phyloP scores from a whole-genome alignment of 1,284 basidiomycete genomes.

The Boletellus deceptivus region DNA sequence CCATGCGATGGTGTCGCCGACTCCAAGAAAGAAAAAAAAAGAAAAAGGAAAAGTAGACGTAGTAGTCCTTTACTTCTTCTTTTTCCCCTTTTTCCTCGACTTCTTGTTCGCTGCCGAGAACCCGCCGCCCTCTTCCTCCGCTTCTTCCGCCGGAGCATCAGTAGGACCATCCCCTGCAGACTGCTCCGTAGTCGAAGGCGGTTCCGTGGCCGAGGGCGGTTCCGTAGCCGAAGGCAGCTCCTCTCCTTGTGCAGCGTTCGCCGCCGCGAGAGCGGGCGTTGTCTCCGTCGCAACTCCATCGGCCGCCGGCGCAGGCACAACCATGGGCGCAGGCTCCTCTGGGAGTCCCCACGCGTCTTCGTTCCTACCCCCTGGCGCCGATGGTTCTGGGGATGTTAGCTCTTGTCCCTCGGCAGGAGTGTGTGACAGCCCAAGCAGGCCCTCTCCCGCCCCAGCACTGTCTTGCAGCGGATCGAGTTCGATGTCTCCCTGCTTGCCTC shows the following conservation, averaged over 20 bases:
- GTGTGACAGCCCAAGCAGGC: too few relatives aligned
- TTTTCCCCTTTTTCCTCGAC: conserved; percentile 9
- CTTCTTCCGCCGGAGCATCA: conserved; percentile 20
- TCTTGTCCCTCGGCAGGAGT: background rate
- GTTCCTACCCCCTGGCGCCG: background rate
- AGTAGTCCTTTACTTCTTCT: conserved; percentile 21
- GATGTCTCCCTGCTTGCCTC: background rate
- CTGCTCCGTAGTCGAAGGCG: conserved; percentile 4
- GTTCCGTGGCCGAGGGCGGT: conserved; percentile 5
- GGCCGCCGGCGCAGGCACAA: background rate
- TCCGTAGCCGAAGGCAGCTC: conserved; percentile 11
- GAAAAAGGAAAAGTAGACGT: too few relatives aligned
- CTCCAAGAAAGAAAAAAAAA: background rate
- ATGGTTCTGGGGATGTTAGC: background rate
- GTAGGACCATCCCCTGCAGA: conserved; percentile 18
- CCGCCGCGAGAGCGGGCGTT: background rate
- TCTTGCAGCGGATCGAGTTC: conserved; percentile 9
- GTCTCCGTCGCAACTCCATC: background rate
- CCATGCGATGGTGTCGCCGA: conserved; percentile 1
- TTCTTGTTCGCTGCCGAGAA: background rate
- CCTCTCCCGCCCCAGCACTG: background rate
- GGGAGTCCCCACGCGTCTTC: background rate
- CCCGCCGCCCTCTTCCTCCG: background rate
- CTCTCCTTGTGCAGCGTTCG: background rate
- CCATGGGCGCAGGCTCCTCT: background rate